Evolutionary conservation across 345 rosid species (phyloP).

Genomic region (Capsella bursapastoris): DNA sequence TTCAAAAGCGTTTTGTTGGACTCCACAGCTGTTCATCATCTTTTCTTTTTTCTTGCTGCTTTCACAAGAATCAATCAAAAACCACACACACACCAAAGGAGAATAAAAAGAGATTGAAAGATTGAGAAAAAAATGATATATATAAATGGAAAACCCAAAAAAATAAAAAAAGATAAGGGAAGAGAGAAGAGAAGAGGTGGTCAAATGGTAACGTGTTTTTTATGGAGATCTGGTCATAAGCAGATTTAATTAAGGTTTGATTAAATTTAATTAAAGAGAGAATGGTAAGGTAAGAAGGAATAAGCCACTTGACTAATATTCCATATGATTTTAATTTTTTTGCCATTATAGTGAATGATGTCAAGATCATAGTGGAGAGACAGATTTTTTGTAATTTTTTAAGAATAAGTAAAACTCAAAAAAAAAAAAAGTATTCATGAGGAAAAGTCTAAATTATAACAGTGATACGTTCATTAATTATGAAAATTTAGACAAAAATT

Average conservation of each 20-base stretch:
- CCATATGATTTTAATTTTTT: background rate
- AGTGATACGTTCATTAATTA: background rate
- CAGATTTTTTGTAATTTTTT: background rate
- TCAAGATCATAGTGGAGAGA: slow-evolving; percentile 43
- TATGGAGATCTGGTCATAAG: slow-evolving; percentile 43
- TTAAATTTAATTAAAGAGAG: no score
- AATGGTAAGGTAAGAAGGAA: background rate
- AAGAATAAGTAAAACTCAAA: background rate
- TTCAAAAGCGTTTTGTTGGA: slow-evolving; percentile 56
- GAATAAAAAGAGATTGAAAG: background rate
- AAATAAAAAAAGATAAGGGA: background rate
- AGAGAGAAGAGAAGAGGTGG: slow-evolving; percentile 40
- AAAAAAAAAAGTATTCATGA: background rate
- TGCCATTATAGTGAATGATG: slow-evolving; percentile 15
- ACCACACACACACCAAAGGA: background rate
- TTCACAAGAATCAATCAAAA: background rate
- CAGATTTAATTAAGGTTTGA: background rate
- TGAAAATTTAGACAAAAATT: background rate
- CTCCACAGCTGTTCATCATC: slow-evolving; percentile 80
- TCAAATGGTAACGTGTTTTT: slow-evolving; percentile 48
- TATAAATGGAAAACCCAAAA: background rate
- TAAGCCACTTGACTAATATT: slow-evolving; percentile 31
- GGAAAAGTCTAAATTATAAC: slow-evolving; percentile 32
- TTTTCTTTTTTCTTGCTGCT: background rate
- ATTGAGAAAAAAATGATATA: background rate